phyloP scores from a whole-genome alignment of 2,329 filamentous ascomycete species.

The Fusarium tupiense region DNA sequence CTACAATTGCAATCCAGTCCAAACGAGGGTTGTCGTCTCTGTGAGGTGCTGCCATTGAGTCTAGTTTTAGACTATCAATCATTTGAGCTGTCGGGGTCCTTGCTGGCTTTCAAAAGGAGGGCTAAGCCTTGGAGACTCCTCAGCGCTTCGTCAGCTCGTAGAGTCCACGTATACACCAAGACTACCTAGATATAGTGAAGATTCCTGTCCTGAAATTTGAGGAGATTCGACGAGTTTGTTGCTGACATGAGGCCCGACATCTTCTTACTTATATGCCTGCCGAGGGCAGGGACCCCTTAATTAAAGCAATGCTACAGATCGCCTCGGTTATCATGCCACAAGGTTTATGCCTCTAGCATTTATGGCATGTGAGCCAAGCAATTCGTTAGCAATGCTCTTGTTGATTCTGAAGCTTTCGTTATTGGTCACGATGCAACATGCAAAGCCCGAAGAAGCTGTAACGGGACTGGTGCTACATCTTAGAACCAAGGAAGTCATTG shows the following conservation, averaged over 20 bases:
- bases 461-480: neutral
- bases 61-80: neutral
- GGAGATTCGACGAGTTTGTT: neutral
- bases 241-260: neutral
- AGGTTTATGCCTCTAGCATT: neutral
- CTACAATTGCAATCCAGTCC: neutral
- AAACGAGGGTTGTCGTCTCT: neutral
- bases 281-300: neutral
- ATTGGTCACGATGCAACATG: neutral
- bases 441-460: neutral
- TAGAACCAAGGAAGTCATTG: neutral
- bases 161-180: neutral
- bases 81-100: neutral
- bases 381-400: neutral
- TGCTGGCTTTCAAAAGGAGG: conserved; percentile 8
- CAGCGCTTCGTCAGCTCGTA: neutral
- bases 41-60: neutral
- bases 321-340: neutral
- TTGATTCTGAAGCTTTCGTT: neutral
- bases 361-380: neutral
- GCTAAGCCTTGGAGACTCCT: neutral
- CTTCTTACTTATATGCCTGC: neutral
- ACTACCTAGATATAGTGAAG: neutral
- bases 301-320: neutral
- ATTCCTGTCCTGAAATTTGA: neutral